These are phyloP conservation scores for Piper longum DNA, from an alignment of 164 flowering plant genomes.

Conservation along the genomic window DNA sequence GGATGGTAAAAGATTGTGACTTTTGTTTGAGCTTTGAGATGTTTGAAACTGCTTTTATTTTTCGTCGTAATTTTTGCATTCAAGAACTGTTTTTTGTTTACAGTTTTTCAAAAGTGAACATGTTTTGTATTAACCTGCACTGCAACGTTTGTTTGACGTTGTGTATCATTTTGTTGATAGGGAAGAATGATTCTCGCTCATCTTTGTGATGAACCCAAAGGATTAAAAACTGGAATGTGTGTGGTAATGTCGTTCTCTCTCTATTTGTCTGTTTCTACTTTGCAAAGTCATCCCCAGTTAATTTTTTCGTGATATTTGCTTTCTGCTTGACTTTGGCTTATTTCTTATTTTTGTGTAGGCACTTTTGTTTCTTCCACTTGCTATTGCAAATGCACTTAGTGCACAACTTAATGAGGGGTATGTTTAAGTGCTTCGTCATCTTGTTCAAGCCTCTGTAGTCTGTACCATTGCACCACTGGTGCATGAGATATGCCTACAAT, in stretches of 20 bases:
- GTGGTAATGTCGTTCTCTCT: slow-evolving; percentile 30
- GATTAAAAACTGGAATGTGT: slow-evolving; percentile 96
- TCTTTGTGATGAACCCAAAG: slow-evolving; percentile 98
- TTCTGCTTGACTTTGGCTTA: not conserved
- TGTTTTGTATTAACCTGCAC: too few species aligned
- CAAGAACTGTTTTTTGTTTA: too few species aligned
- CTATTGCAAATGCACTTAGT: slow-evolving; percentile 82
- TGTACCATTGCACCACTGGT: not conserved
- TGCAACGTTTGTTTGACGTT: not conserved
- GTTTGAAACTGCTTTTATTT: too few species aligned
- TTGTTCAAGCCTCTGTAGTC: not conserved
- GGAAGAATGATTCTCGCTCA: slow-evolving; percentile 97
- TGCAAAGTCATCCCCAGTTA: too few species aligned
- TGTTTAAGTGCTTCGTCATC: slow-evolving; percentile 4
- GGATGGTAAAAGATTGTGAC: too few species aligned
- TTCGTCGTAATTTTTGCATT: too few species aligned
- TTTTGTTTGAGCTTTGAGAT: too few species aligned
- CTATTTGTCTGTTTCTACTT: not conserved
- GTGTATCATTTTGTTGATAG: slow-evolving; percentile 25
- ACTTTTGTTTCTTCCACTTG: slow-evolving; percentile 84
- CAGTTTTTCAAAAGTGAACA: too few species aligned
- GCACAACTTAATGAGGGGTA: slow-evolving; percentile 87
- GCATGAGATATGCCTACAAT: not conserved
- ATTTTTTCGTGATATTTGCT: too few species aligned
- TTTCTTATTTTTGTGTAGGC: slow-evolving; percentile 30